Percentiles rank a stretch among this genome's conserved stretches.
These are phyloP conservation scores for Globisporangium takayamanum DNA, from an alignment of 352 stramenopile species.

Conservation along the genomic window DNA sequence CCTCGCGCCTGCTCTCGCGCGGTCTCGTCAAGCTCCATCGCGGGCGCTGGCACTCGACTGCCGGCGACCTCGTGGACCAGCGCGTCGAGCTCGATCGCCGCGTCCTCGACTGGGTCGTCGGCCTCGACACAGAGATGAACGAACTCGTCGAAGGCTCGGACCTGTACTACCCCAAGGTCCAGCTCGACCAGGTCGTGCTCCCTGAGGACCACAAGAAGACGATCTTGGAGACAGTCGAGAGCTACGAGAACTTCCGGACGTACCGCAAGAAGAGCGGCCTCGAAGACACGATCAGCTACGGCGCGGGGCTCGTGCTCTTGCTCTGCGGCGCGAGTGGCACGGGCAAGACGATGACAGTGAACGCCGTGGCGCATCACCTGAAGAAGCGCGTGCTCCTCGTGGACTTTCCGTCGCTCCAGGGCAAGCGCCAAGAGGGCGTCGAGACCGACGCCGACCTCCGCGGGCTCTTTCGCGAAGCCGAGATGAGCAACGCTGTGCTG, in stretches of 20 bases:
- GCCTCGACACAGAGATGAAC: conserved; percentile 86
- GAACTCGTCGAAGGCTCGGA: conserved; percentile 86
- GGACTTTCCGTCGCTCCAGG: conserved; percentile 82
- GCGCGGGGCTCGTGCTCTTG: conserved; percentile 70
- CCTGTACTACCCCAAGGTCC: conserved; percentile 79
- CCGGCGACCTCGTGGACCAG: conserved; percentile 82
- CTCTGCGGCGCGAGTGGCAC: conserved; percentile 79
- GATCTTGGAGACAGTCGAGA: conserved; percentile 76
- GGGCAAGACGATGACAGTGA: conserved; percentile 91
- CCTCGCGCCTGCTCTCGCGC: conserved; percentile 59
- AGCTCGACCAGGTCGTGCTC: conserved; percentile 80
- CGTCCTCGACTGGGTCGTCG: conserved; percentile 84
- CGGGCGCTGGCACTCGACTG: conserved; percentile 76
- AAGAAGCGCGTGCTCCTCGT: conserved; percentile 86
- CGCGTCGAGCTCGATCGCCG: conserved; percentile 80
- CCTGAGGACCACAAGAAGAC: conserved; percentile 78
- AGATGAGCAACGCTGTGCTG: conserved; percentile 87
- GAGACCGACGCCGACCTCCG: conserved; percentile 77
- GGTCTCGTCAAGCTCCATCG: conserved; percentile 79
- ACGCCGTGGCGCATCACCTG: conserved; percentile 78
- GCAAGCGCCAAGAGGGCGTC: conserved; percentile 68
- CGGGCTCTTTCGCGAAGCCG: conserved; percentile 79
- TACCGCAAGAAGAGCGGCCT: conserved; percentile 77
- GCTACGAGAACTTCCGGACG: conserved; percentile 73
- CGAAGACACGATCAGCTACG: conserved; percentile 74